Evolutionary conservation across 345 rosid species (phyloP), one percentile per base, ranked within the genome.

Genomic region (Jatropha curcas): DNA sequence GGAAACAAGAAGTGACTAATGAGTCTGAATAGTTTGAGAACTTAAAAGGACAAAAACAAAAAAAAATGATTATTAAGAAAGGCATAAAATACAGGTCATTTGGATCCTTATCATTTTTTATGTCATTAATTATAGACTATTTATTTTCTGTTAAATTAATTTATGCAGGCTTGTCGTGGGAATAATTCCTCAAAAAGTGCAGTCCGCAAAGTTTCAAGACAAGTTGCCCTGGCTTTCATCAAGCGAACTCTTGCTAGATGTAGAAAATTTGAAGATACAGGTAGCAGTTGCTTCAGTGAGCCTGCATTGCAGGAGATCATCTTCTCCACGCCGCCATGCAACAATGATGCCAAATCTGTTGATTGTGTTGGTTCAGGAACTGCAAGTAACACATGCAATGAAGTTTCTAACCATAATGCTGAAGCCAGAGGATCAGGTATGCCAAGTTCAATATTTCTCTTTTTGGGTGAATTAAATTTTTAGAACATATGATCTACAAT

Each of bases 321-420:
- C 84, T 90, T 92, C 74, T 77, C 91, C 34, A 81, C 86, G 5
- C 86, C 90, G 55, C 65, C 88, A 43, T 74, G 82, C 83, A 83
- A 88, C 81, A 89, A 79, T 56, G 93, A 89, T 71, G 87, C 96
- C 60, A 95, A 95, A 77, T 92, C 97, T 76, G 75, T 79, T 14
- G 98, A 93, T 60, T 82, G 91, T 81, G 92, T 94, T 52, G 99
- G 98, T 80, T 95, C 99, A 30, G 96, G 98, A 76, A 92, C 98
- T 56, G 97, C 94, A 28, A 92, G 99, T 81, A 95, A 91, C 82
- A 91, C 92, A 1, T 84, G 80, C 77, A 89, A 87, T 67, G 98
- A 92, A 71, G 86, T 84, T 70, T 83, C 85, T 63, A 88, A 88
- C 82, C 86, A 83, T 74, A 94, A 82, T 65, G 76, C 81, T n/a